A percentile compares a stretch with the other conserved stretches of the same genome.
These are phyloP conservation scores for Leccinum disarticulatum DNA, from an alignment of 768 basidiomycete species.

Conservation along the genomic window DNA sequence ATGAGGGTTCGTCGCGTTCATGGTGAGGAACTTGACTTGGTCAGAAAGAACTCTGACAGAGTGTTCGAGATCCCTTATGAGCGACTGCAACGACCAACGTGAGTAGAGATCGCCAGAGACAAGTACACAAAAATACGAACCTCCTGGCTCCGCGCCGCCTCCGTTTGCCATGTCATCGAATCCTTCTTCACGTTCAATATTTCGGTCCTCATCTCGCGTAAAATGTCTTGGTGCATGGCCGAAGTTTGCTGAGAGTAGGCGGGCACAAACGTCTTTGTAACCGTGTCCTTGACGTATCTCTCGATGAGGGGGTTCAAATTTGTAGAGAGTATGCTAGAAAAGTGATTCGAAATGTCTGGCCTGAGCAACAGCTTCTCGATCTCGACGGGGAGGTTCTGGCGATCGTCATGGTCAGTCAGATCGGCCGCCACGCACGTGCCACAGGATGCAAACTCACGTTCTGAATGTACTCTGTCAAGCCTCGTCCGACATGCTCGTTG, in stretches of 20 bases:
- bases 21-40: constrained; percentile 76
- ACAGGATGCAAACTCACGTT: constrained; percentile 45
- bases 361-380: constrained; percentile 76
- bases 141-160: constrained; percentile 76
- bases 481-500: constrained; percentile 74
- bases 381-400: constrained; percentile 71
- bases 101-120: constrained; percentile 10
- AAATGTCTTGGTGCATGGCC: constrained; percentile 75
- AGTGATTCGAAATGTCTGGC: constrained; percentile 73
- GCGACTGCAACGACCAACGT: constrained; percentile 41
- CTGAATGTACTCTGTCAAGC: constrained; percentile 69
- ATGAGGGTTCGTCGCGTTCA: constrained; percentile 46
- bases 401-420: constrained; percentile 11
- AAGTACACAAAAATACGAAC: constrained; percentile 35
- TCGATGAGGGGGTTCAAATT: constrained; percentile 77
- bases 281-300: constrained; percentile 76
- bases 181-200: constrained; percentile 78
- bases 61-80: constrained; percentile 81
- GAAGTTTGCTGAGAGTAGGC: constrained; percentile 74
- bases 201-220: constrained; percentile 73
- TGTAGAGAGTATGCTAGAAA: constrained; percentile 70
- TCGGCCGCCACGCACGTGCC: neutral
- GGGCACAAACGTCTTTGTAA: constrained; percentile 72
- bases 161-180: constrained; percentile 77
- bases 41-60: constrained; percentile 73